These are phyloP conservation scores for Paramecium bursaria DNA, from an alignment of 73 alveolate genomes.

Conservation along the genomic window DNA sequence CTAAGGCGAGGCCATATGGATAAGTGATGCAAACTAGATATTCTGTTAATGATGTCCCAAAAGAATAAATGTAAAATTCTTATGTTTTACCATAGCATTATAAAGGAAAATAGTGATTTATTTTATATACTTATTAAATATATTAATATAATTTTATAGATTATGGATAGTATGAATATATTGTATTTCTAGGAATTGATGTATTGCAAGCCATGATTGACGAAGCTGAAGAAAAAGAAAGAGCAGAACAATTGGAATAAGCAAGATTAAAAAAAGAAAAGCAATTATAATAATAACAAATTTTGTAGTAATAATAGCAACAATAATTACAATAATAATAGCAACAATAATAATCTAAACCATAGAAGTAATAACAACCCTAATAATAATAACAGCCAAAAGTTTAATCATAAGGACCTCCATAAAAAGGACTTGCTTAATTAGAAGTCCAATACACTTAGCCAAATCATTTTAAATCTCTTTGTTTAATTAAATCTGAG, in stretches of 20 bases:
- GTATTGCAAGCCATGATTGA: no score
- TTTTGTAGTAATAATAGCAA: no score
- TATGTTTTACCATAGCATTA: constrained; percentile 21
- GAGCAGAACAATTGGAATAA: no score
- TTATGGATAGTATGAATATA: no score
- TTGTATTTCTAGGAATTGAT: no score
- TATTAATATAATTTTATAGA: no score
- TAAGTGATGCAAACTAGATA: constrained; percentile 8
- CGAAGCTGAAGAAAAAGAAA: no score
- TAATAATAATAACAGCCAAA: not conserved
- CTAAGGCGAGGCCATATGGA: constrained; percentile 36
- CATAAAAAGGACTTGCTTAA: not conserved
- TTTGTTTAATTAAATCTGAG: not conserved
- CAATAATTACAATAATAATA: constrained; percentile 14
- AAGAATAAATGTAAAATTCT: not conserved
- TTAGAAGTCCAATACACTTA: constrained; percentile 20
- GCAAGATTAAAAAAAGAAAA: no score
- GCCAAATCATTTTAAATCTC: not conserved
- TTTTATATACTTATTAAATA: no score
- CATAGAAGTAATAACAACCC: not conserved
- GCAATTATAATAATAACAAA: no score
- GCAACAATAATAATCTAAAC: not conserved
- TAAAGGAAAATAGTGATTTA: no score
- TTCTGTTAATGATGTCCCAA: constrained; percentile 34
- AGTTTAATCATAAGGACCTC: not conserved